These are phyloP conservation scores for Sutorius eximius DNA, from an alignment of 1,284 basidiomycete genomes.

Conservation along the genomic window DNA sequence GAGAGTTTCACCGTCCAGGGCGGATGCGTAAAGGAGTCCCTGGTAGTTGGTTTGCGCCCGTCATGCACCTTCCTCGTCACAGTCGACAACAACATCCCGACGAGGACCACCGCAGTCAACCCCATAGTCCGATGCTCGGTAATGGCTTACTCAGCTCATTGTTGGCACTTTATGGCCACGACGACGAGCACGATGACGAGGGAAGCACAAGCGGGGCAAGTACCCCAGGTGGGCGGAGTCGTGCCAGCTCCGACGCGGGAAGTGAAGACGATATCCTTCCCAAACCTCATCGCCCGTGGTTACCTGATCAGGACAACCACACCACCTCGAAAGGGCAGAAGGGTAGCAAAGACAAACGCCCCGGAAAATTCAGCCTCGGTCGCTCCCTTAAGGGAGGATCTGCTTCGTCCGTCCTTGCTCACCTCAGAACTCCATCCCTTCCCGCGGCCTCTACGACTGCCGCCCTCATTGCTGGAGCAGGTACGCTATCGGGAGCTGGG, in stretches of 20 bases:
- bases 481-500: conserved; percentile 53
- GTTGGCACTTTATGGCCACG: conserved; percentile 51
- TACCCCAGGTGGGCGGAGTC: conserved; percentile 28
- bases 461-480: conserved; percentile 63
- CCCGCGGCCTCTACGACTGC: conserved; percentile 24
- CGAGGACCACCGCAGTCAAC: conserved; percentile 9
- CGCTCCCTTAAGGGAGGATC: conserved; percentile 24
- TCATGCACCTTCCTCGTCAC: conserved; percentile 4
- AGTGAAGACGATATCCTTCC: conserved; percentile 23
- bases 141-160: conserved; percentile 54
- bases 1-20: conserved; percentile 7
- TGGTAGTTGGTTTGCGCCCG: conserved; percentile 17
- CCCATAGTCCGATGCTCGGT: conserved; percentile 27
- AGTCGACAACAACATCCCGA: conserved; percentile 13
- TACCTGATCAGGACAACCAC: conserved; percentile 9
- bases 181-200: conserved; percentile 35
- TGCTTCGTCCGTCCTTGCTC: conserved; percentile 26
- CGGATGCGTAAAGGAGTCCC: conserved; percentile 22
- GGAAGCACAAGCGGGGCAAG: conserved; percentile 30
- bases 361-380: conserved; percentile 17
- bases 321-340: conserved; percentile 1
- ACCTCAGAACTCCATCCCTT: conserved; percentile 20
- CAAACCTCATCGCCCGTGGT: conserved; percentile 24
- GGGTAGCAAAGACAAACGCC: neutral
- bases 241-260: conserved; percentile 19